A percentile compares a stretch with the other conserved stretches of the same genome.
Conservation (phyloP, 768 basidiomycete species). For the Lactarius deliciosus region DNA sequence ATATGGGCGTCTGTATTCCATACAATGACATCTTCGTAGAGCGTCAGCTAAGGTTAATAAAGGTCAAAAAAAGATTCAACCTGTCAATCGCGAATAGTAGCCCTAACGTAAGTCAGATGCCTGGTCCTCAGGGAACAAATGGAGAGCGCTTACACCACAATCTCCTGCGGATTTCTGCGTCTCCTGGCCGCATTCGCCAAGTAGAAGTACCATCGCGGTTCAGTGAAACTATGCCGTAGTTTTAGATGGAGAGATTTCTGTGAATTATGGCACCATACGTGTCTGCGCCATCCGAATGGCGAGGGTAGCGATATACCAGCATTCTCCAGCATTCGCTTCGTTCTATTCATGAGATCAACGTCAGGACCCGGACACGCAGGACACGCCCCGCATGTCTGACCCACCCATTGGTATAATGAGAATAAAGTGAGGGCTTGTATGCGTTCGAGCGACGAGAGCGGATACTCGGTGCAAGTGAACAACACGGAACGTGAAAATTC, state of each 20-base stretch:
- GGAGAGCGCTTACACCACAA: conserved; percentile 31
- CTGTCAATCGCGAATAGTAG: conserved; percentile 29
- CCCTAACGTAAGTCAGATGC: conserved; percentile 23
- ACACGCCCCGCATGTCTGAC: background rate
- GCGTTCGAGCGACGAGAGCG: conserved; percentile 30
- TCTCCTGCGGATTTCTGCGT: conserved; percentile 30
- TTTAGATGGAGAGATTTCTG: background rate
- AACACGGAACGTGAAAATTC: conserved; percentile 30
- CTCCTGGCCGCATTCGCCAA: conserved; percentile 31
- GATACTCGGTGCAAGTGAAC: conserved; percentile 17
- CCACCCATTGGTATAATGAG: conserved; percentile 29
- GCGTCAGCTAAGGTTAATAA: background rate
- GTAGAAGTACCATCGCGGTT: conserved; percentile 30
- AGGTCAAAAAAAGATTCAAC: conserved; percentile 10
- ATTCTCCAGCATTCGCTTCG: conserved; percentile 21
- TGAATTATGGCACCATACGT: conserved; percentile 21
- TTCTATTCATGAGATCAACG: conserved; percentile 14
- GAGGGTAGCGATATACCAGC: conserved; percentile 26
- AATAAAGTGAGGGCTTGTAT: conserved; percentile 30
- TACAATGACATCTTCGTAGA: conserved; percentile 20
- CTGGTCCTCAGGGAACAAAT: background rate
- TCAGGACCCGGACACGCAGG: too few relatives aligned
- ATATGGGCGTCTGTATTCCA: conserved; percentile 31
- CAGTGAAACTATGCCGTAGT: conserved; percentile 25
- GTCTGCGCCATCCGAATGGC: conserved; percentile 33